A percentile compares a stretch with the other conserved stretches of the same genome.
These are phyloP conservation scores for Eutrema japonicum DNA, from an alignment of 345 rosid genomes.

Conservation along the genomic window DNA sequence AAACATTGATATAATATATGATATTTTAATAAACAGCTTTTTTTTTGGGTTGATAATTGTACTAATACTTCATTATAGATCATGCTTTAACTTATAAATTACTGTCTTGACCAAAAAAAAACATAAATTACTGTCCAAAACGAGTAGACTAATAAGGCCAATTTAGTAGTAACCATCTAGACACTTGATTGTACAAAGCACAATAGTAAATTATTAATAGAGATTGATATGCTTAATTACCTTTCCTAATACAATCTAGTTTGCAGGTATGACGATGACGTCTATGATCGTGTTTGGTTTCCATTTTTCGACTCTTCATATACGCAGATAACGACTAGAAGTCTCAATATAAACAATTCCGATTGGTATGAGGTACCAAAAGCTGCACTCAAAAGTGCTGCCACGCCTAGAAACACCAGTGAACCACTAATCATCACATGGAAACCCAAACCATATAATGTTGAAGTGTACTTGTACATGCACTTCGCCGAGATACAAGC, in stretches of 20 bases:
- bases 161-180: neutral
- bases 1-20: too few species aligned
- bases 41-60: too few species aligned
- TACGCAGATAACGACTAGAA: slow-evolving; percentile 1
- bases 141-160: neutral
- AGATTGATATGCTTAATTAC: neutral
- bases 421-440: neutral
- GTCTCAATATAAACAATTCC: slow-evolving; percentile 31
- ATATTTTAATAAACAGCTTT: too few species aligned
- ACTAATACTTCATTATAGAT: too few species aligned
- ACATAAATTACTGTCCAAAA: too few species aligned
- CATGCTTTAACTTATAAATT: too few species aligned
- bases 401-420: slow-evolving; percentile 36
- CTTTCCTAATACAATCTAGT: neutral
- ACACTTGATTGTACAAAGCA: neutral
- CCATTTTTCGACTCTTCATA: neutral
- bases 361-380: slow-evolving; percentile 12
- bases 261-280: slow-evolving; percentile 8
- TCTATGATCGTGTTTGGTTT: slow-evolving; percentile 47
- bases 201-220: too few species aligned
- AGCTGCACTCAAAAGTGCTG: slow-evolving; percentile 30
- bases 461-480: slow-evolving; percentile 39
- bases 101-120: too few species aligned
- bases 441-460: neutral
- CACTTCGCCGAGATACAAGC: slow-evolving; percentile 43